Evolutionary conservation across 2,329 filamentous ascomycete genomes (phyloP).

Genomic region (Pseudocercospora cruenta): DNA sequence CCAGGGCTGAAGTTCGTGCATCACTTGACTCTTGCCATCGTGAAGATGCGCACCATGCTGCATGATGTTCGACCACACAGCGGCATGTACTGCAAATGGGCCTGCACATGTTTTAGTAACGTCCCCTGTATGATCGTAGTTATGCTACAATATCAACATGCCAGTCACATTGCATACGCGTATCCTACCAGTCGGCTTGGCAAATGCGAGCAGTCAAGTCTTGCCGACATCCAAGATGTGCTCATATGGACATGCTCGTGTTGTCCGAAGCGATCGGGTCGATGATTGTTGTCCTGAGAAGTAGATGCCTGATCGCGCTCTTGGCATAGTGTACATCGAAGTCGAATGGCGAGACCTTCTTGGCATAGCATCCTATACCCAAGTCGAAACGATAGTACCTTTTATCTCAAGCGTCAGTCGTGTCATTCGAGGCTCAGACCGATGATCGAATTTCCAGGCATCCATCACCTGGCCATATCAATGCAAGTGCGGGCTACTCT

Average conservation of each 20-base stretch:
- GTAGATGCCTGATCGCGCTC: not conserved
- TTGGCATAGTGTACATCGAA: not conserved
- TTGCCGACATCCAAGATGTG: not conserved
- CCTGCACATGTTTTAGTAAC: too few relatives aligned
- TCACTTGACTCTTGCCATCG: not conserved
- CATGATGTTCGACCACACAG: not conserved
- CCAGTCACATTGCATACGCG: too few relatives aligned
- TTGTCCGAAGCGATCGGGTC: not conserved
- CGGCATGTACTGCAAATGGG: not conserved
- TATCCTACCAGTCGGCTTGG: not conserved
- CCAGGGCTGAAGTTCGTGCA: too few relatives aligned
- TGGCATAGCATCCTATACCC: not conserved
- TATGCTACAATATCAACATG: too few relatives aligned
- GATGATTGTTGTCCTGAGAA: too few relatives aligned
- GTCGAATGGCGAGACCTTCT: not conserved
- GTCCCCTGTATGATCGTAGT: too few relatives aligned
- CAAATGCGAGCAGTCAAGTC: not conserved
- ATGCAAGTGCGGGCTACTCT: not conserved
- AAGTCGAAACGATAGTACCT: not conserved
- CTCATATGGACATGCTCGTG: not conserved
- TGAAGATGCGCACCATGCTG: not conserved
- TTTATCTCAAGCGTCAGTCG: not conserved
- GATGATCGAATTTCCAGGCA: not conserved
- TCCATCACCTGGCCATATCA: not conserved
- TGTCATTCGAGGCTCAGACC: not conserved